Percentiles rank a stretch among this genome's conserved stretches.
phyloP scores from a whole-genome alignment of 306 rosid genomes.

The Trifolium pratense region DNA sequence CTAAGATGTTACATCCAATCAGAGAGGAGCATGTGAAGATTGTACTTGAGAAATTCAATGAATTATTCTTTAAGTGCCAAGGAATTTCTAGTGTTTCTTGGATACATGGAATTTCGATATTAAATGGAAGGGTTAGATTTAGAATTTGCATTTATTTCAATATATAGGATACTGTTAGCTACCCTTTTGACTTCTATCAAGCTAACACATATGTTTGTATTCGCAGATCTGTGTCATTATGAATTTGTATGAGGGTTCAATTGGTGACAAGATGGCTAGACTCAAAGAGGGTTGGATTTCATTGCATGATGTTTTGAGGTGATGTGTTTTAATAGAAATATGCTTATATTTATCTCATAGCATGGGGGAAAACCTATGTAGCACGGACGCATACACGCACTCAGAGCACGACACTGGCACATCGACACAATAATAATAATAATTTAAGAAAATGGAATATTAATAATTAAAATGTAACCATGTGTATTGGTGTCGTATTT shows the following conservation, averaged over 20 bases:
- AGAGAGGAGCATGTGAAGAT: conserved; percentile 69
- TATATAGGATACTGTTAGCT: conserved; percentile 19
- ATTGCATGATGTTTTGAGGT: conserved; percentile 74
- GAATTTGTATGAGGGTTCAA: conserved; percentile 88
- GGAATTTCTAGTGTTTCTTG: conserved; percentile 58
- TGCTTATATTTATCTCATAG: conserved; percentile 12
- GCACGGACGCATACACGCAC: too few species aligned
- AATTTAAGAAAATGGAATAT: too few species aligned
- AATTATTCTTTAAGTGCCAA: conserved; percentile 64
- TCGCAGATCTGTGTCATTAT: conserved; percentile 74
- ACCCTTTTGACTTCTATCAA: conserved; percentile 21
- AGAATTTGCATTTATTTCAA: conserved; percentile 20
- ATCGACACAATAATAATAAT: too few species aligned
- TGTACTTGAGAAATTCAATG: conserved; percentile 64
- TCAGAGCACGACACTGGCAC: too few species aligned
- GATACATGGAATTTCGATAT: conserved; percentile 72
- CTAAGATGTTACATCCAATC: conserved; percentile 73
- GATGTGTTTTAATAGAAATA: conserved; percentile 37
- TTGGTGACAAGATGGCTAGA: conserved; percentile 84
- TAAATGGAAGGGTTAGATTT: conserved; percentile 73
- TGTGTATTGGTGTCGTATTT: too few species aligned
- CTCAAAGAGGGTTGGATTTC: conserved; percentile 73
- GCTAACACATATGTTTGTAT: conserved; percentile 35
- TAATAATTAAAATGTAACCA: too few species aligned
- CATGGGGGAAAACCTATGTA: background rate